A percentile compares a stretch with the other conserved stretches of the same genome.
These are phyloP conservation scores for Globisporangium ultimum DNA, from an alignment of 352 stramenopile species.

Conservation along the genomic window DNA sequence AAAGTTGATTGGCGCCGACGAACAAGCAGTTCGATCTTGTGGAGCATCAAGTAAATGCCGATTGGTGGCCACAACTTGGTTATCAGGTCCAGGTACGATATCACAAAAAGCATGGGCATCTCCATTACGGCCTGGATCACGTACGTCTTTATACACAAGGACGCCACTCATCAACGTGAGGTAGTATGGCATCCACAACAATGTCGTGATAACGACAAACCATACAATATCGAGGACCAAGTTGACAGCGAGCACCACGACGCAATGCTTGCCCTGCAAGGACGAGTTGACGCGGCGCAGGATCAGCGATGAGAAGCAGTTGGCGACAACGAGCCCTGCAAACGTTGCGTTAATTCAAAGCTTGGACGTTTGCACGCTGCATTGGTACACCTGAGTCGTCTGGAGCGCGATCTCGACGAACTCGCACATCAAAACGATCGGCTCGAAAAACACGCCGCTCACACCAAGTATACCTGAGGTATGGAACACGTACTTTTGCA, in stretches of 20 bases:
- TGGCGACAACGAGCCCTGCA: slow-evolving; percentile 14
- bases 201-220: slow-evolving; percentile 12
- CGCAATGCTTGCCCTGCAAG: background rate
- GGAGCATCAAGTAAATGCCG: slow-evolving; percentile 14
- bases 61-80: slow-evolving; percentile 16
- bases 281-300: background rate
- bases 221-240: slow-evolving; percentile 19
- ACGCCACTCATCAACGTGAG: slow-evolving; percentile 5
- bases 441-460: slow-evolving; percentile 19
- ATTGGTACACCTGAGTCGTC: slow-evolving; percentile 16
- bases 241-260: slow-evolving; percentile 14
- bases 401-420: slow-evolving; percentile 20
- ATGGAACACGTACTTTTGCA: background rate
- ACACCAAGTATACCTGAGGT: slow-evolving; percentile 5
- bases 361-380: slow-evolving; percentile 17
- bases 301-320: slow-evolving; percentile 17
- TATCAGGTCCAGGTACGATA: slow-evolving; percentile 14
- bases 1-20: too few species aligned
- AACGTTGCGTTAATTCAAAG: slow-evolving; percentile 17
- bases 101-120: slow-evolving; percentile 12
- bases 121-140: slow-evolving; percentile 20
- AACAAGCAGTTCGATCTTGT: slow-evolving; percentile 15
- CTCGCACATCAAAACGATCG: slow-evolving; percentile 17
- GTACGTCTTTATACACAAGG: slow-evolving; percentile 18
- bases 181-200: slow-evolving; percentile 15